phyloP scores from a whole-genome alignment of 306 rosid genomes.

The Vigna nakashimae region DNA sequence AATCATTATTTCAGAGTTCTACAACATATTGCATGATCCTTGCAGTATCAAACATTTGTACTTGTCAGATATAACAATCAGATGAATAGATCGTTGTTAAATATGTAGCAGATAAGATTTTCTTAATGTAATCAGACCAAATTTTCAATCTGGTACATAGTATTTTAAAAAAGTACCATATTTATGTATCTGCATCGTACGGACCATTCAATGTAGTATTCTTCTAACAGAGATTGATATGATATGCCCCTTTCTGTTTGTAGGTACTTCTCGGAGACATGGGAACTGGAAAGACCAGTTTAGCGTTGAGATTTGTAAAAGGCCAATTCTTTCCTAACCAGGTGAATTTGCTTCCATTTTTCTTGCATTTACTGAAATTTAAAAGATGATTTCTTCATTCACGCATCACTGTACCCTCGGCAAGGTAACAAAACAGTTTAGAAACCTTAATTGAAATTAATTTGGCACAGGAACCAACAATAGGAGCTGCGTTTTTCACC shows the following conservation, averaged over 20 bases:
- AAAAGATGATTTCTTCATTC: conserved; percentile 2
- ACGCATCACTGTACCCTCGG: not conserved
- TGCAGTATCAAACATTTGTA: not conserved
- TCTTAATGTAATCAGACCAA: not conserved
- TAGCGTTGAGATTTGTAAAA: conserved; percentile 84
- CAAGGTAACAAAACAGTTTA: not conserved
- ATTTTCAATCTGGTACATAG: not conserved
- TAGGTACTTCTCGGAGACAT: conserved; percentile 62
- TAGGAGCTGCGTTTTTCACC: conserved; percentile 95
- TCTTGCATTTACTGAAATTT: conserved; percentile 5
- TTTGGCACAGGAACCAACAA: conserved; percentile 76
- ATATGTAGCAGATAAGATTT: not conserved
- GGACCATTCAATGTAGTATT: not conserved
- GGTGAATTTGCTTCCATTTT: conserved; percentile 48
- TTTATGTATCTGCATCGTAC: not conserved
- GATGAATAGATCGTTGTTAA: not conserved
- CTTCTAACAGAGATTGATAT: not conserved
- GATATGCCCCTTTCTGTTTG: conserved; percentile 29
- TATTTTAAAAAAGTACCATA: not conserved
- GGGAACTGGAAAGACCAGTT: conserved; percentile 62
- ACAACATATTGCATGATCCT: not conserved
- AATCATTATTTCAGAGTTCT: not conserved
- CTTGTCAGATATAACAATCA: not conserved
- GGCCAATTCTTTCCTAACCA: conserved; percentile 77
- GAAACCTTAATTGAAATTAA: not conserved